Evolutionary conservation across 208 protist genomes (phyloP), one percentile per base, ranked within the genome.

Genomic region (Acanthamoeba royreba): DNA sequence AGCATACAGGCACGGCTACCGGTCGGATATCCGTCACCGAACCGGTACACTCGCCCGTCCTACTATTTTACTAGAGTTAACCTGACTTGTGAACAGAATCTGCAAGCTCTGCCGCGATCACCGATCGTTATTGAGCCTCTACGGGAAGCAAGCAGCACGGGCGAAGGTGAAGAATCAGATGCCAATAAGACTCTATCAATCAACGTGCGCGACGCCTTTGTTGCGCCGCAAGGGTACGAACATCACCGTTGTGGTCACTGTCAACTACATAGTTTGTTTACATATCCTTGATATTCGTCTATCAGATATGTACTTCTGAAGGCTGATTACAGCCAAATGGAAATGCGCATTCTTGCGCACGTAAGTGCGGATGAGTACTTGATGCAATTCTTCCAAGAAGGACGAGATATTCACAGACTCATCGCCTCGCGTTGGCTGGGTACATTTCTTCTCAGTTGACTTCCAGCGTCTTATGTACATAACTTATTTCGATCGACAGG

Each of bases 291-390:
- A n/a, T 35, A 31, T 22, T 22, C 35, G 28, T n/a, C 8, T 25
- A 9, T 7, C 35, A 79, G 66, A 8, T 79, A 79, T 33, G 66
- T 92, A 61, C 47, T 92, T 13, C 35, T 92, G 33, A 61, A 47
- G 43, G 88, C 88, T 19, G 88, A 92, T 45, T 92, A 92, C 35
- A 81, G 61, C 35, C 88, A 92, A 31, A 72, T 92, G 88, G 88
- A 92, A 31, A 92, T 92, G 88, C 53, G 88, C 61, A 92, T 92
- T 38, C 63, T 92, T 31, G 88, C 88, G 19, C 88, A 92, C 63
- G 43, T 72, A 17, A 81, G 88, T 46, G 5, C 15, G 11, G 88
- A 92, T 45, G 55, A 74, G n/a, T 53, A 31, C 63, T 45, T 92
- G 33, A 38, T 55, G 58, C 61, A 81, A 35, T 92, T 92, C 47